Conservation (phyloP, 306 rosid genomes). For the Oemleria cerasiformis region DNA sequence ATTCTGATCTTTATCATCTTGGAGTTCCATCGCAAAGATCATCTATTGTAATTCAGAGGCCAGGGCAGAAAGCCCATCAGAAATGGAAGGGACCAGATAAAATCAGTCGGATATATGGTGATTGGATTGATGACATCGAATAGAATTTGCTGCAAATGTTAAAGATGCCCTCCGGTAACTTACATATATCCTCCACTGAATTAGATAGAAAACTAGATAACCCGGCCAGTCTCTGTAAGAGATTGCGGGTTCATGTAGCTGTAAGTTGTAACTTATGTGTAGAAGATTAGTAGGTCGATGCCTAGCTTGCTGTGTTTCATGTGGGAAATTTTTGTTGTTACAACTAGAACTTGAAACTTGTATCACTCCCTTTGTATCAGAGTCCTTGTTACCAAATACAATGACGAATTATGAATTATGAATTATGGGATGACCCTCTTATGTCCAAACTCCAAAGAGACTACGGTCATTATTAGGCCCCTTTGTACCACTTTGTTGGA, state of each 20-base stretch:
- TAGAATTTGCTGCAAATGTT: slow-evolving; percentile 33
- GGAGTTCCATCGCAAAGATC: slow-evolving; percentile 85
- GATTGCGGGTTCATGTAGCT: slow-evolving; percentile 29
- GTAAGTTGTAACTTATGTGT: slow-evolving; percentile 23
- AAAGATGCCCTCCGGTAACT: slow-evolving; percentile 24
- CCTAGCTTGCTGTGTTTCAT: slow-evolving; percentile 14
- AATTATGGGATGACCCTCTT: slow-evolving; percentile 15
- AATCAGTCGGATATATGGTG: slow-evolving; percentile 98
- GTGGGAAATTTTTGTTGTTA: slow-evolving; percentile 23
- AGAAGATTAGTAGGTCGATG: slow-evolving; percentile 26
- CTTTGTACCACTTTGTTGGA: background rate
- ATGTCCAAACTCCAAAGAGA: slow-evolving; percentile 11
- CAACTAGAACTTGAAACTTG: slow-evolving; percentile 16
- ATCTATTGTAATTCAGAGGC: slow-evolving; percentile 68
- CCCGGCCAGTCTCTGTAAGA: slow-evolving; percentile 11
- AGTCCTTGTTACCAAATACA: slow-evolving; percentile 10
- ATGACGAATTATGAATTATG: background rate
- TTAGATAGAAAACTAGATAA: slow-evolving; percentile 8
- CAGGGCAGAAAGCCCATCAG: slow-evolving; percentile 86
- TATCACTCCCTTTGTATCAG: slow-evolving; percentile 16
- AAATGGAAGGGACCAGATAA: slow-evolving; percentile 99
- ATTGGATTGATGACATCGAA: slow-evolving; percentile 94
- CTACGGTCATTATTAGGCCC: background rate
- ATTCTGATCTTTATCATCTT: slow-evolving; percentile 72
- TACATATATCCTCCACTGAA: slow-evolving; percentile 12